Conservation (phyloP, 2,329 filamentous ascomycete species). For the Fusarium nodosum region DNA sequence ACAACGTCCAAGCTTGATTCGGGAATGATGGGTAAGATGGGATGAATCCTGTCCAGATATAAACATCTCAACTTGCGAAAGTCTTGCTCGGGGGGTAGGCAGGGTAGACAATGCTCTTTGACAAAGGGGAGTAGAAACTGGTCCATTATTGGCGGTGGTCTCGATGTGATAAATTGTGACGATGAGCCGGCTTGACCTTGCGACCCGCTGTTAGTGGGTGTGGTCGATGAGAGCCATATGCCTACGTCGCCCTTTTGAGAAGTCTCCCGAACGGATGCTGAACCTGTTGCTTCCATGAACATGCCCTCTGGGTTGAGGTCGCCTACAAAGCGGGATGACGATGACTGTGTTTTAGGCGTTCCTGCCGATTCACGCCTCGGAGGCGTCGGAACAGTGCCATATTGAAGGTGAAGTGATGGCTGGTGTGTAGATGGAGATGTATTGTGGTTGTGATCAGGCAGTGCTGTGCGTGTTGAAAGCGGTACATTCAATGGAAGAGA, state of each 20-base stretch:
- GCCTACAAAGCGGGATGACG: constrained; percentile 66
- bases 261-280: constrained; percentile 51
- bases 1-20: constrained; percentile 52
- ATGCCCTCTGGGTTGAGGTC: constrained; percentile 72
- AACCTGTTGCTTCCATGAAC: constrained; percentile 67
- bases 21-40: constrained; percentile 67
- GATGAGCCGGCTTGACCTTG: constrained; percentile 37
- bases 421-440: constrained; percentile 5
- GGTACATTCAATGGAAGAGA: constrained; percentile 25
- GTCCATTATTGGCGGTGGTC: constrained; percentile 58
- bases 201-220: not conserved
- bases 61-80: constrained; percentile 61
- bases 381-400: constrained; percentile 27
- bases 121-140: constrained; percentile 60
- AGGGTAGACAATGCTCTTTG: constrained; percentile 61
- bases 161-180: constrained; percentile 56
- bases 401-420: constrained; percentile 20
- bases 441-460: constrained; percentile 25
- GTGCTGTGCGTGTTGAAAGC: constrained; percentile 14
- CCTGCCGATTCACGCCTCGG: constrained; percentile 34
- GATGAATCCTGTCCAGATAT: constrained; percentile 67
- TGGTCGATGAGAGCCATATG: constrained; percentile 63
- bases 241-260: constrained; percentile 68
- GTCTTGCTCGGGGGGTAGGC: constrained; percentile 62
- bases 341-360: constrained; percentile 47